Conservation (phyloP, 306 rosid species). For the Rosa persica region DNA sequence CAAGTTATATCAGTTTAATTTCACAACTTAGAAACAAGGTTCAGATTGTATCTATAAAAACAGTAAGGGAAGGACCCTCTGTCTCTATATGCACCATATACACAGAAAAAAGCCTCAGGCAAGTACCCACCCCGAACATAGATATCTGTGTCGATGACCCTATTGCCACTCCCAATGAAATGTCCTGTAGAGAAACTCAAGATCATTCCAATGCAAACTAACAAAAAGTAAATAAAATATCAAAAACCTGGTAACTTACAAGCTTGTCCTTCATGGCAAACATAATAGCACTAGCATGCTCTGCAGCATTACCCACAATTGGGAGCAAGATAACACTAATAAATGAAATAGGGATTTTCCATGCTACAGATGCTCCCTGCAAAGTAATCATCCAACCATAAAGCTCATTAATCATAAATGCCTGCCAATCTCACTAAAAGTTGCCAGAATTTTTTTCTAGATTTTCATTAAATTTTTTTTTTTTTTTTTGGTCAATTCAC, state of each 20-base stretch:
- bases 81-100: not conserved
- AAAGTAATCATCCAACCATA: constrained; percentile 27
- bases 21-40: not conserved
- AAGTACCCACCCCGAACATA: constrained; percentile 66
- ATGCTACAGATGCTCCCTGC: constrained; percentile 68
- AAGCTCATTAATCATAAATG: constrained; percentile 14
- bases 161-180: constrained; percentile 79
- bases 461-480: too few species aligned
- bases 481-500: too few species aligned
- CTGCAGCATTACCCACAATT: constrained; percentile 84
- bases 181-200: constrained; percentile 52
- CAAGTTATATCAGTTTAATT: not conserved
- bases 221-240: not conserved
- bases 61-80: not conserved
- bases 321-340: constrained; percentile 87
- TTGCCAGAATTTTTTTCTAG: not conserved
- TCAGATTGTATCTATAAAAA: not conserved
- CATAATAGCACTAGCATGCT: constrained; percentile 85
- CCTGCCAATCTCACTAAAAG: not conserved
- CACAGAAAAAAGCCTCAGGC: not conserved
- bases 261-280: constrained; percentile 94
- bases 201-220: constrained; percentile 6
- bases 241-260: constrained; percentile 39
- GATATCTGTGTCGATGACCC: constrained; percentile 85
- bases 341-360: constrained; percentile 64